Base-by-base conservation (phyloP, 306 rosid species). In the Prinsepia uniflora region DNA sequence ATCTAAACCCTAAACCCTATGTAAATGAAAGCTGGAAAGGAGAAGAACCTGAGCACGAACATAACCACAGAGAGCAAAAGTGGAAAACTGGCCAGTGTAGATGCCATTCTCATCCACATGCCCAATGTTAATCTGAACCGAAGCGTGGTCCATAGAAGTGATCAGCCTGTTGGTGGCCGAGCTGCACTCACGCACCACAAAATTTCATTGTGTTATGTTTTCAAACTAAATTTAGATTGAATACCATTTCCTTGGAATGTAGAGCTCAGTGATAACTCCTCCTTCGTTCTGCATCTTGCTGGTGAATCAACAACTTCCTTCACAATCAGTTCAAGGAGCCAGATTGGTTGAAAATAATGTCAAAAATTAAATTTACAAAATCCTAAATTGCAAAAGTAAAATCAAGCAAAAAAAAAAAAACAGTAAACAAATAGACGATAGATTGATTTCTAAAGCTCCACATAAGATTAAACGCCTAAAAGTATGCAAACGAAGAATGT, bases 141-240 rank as follows among this genome's bases (percentile, higher is more conserved):
- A 87, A 0, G 93, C 96, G 44, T 91, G 87, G 70, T 91, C 96
- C 82, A 89, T 91, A 0, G 90, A 75, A 3, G 96, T 87, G 2
- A 91, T 91, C 80, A 89, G 78, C 67, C 91, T 79, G 57, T 91
- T 85, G 7, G 97, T 91, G 0, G 97, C 96, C 22, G 96, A 87
- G 77, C 91, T 91, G 81, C 7, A 78, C 0, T 49, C 47, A 18
- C 44, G 12, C 52, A 47, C 15, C 12, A 30, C 36, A 30, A 1
- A 3, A 3, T 19, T 15, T 60, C 22, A n/a, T n/a, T n/a, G 1
- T n/a, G 4, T 5, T 0, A 46, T 46, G 49, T 47, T 47, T 47
- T 47, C 5, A 11, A 7, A 47, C 14, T 4, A 47, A 47, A 47
- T 10, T 12, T 10, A 53, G 49, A 50, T 19, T 19, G 9, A 45